Conservation (phyloP, 306 rosid genomes). For the Benincasa hispida region DNA sequence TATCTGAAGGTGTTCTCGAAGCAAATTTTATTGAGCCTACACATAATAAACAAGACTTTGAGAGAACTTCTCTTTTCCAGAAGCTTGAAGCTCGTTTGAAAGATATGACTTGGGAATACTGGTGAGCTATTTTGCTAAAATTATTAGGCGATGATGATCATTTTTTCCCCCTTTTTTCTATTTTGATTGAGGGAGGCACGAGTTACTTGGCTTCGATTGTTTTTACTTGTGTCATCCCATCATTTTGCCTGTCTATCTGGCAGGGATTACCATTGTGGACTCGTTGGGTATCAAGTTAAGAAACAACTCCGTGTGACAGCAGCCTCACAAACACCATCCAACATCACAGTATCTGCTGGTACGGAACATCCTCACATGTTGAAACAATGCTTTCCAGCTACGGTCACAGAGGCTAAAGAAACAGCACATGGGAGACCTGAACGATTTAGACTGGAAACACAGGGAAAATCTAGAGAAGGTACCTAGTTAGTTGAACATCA, state of each 20-base stretch:
- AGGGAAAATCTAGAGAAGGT: constrained; percentile 31
- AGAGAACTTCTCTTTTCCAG: constrained; percentile 75
- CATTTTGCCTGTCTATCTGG: constrained; percentile 5
- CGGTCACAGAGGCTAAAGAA: constrained; percentile 8
- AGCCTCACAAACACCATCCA: constrained; percentile 8
- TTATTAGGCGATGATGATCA: neutral
- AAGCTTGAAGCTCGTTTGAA: constrained; percentile 80
- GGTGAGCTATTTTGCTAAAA: constrained; percentile 30
- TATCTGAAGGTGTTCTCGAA: constrained; percentile 54
- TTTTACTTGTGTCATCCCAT: neutral
- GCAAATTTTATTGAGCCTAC: constrained; percentile 86
- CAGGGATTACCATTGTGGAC: constrained; percentile 68
- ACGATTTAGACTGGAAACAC: constrained; percentile 12
- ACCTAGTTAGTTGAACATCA: constrained; percentile 13
- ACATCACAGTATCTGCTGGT: constrained; percentile 10
- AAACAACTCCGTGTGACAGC: constrained; percentile 14
- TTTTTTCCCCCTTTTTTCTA: neutral
- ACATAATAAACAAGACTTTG: constrained; percentile 95
- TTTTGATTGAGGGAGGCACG: neutral
- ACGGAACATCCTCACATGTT: constrained; percentile 14
- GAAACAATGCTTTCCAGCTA: constrained; percentile 10
- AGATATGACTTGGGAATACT: constrained; percentile 85
- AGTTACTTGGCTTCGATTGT: neutral
- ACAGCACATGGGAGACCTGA: constrained; percentile 17
- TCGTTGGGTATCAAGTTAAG: constrained; percentile 51